These are phyloP conservation scores for Quercus parvula DNA, from an alignment of 306 rosid genomes.

Conservation along the genomic window DNA sequence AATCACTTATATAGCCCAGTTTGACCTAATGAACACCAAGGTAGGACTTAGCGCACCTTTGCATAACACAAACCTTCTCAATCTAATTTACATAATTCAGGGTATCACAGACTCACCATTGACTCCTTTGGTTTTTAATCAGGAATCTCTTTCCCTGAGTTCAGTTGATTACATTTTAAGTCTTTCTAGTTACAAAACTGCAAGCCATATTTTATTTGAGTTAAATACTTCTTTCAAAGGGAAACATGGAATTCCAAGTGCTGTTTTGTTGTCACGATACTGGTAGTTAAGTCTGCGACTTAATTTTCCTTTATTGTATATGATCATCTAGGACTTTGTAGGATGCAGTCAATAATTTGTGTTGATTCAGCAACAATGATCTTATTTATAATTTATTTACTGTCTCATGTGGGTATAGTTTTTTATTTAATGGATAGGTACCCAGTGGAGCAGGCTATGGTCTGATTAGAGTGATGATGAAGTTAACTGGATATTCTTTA, in stretches of 20 bases:
- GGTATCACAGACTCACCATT: too few species aligned
- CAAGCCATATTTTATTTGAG: neutral
- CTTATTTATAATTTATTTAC: neutral
- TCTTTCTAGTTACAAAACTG: neutral
- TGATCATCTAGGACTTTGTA: neutral
- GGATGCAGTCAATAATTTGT: too few species aligned
- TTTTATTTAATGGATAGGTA: conserved; percentile 33
- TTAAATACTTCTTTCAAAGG: neutral
- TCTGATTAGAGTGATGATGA: conserved; percentile 54
- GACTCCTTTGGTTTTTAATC: neutral
- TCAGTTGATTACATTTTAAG: neutral
- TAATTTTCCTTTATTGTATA: neutral
- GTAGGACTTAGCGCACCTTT: too few species aligned
- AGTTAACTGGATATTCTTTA: conserved; percentile 57
- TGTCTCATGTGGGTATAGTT: conserved; percentile 7
- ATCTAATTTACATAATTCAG: too few species aligned
- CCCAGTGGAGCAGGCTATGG: conserved; percentile 33
- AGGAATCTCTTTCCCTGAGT: neutral
- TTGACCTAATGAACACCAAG: too few species aligned
- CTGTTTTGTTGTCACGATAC: neutral
- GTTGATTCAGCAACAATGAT: neutral
- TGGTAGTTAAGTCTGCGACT: neutral
- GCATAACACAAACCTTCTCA: too few species aligned
- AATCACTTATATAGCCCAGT: too few species aligned
- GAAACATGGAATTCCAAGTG: neutral